These are phyloP conservation scores for Penicillium antarcticum DNA, from an alignment of 495 filamentous ascomycete genomes.

Conservation along the genomic window DNA sequence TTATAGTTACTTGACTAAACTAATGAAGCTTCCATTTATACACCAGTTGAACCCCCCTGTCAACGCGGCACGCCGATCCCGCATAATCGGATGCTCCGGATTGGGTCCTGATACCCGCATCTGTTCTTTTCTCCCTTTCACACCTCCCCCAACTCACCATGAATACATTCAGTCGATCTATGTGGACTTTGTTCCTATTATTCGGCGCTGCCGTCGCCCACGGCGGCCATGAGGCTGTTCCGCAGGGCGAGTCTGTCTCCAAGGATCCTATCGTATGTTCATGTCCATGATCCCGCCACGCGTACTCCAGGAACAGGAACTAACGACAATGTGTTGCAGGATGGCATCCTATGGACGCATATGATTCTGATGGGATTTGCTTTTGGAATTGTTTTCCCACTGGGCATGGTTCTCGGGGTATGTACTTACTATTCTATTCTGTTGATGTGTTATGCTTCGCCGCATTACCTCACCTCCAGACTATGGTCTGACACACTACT, in stretches of 20 bases:
- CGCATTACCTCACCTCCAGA: background rate
- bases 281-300: background rate
- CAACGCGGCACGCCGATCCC: background rate
- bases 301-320: background rate
- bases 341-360: slow-evolving; percentile 86
- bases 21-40: no score
- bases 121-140: slow-evolving; percentile 10
- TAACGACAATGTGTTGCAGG: slow-evolving; percentile 41
- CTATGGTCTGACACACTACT: background rate
- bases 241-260: slow-evolving; percentile 73
- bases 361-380: slow-evolving; percentile 84
- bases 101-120: slow-evolving; percentile 15
- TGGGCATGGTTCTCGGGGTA: slow-evolving; percentile 95
- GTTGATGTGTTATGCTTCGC: background rate
- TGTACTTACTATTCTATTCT: slow-evolving; percentile 20
- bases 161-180: slow-evolving; percentile 12
- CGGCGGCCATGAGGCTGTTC: slow-evolving; percentile 72
- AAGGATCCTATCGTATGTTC: slow-evolving; percentile 76
- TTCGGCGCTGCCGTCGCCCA: slow-evolving; percentile 50
- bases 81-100: slow-evolving; percentile 25
- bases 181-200: slow-evolving; percentile 29
- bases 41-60: no score
- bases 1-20: no score
- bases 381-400: slow-evolving; percentile 88
- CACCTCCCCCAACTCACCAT: slow-evolving; percentile 10